Evolutionary conservation across 2,329 filamentous ascomycete species (phyloP), one percentile per base, ranked within the genome.

Genomic region (Cytospora mali): DNA sequence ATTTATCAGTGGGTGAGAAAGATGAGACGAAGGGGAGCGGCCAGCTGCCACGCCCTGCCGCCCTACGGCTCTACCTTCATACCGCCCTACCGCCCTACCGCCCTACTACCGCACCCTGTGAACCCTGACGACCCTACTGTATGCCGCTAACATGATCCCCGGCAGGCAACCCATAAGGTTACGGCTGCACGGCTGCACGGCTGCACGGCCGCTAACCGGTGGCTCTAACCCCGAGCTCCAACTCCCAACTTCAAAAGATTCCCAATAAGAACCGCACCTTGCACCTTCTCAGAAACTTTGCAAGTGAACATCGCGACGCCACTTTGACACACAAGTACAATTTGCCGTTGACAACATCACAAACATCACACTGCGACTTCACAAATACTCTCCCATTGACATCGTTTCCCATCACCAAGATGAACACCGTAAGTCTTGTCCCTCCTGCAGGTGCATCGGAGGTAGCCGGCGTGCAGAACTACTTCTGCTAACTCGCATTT

Each of bases 371-470:
- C n/a, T 10, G 42, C n/a, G 13, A 11, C 23, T 42, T 25, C 13
- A 13, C 23, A 42, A 29, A 28, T 11, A 33, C n/a, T 27, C 3
- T n/a, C n/a, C n/a, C 46, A 25, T 18, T 21, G 14, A 25, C 39
- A 28, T 27, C 31, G 9, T 39, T 18, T 59, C 16, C 25, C 18
- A 51, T 60, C 55, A 49, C 66, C 68, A 76, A 69, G 33, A 85
- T 86, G 83, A 85, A 86, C 70, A 86, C 82, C 56, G 83, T 85
- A 75, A 74, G 81, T 73, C 39, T 21, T 21, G 29, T 18, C n/a
- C 16, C 39, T 58, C 21, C 50, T 23, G 29, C 27, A 52, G 28
- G 18, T 51, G 42, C 27, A 18, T 33, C 14, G 27, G 13, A 13
- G 5, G 14, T 21, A 25, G n/a, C 18, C 25, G n/a, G 49, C n/a